These are phyloP conservation scores for Karstenula rhodostoma DNA, from an alignment of 2,329 filamentous ascomycete genomes.

Conservation along the genomic window DNA sequence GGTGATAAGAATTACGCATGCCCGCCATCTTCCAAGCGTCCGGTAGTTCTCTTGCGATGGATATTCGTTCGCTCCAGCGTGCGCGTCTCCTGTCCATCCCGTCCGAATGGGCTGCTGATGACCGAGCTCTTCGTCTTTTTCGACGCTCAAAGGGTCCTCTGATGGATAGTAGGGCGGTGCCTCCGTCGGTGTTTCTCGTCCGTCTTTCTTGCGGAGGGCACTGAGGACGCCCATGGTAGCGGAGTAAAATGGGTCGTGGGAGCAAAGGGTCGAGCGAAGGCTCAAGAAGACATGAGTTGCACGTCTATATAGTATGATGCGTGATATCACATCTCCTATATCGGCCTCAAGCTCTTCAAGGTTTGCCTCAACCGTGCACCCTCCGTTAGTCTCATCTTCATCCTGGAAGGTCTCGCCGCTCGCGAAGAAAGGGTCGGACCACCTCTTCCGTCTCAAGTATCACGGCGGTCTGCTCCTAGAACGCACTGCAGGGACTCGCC, in stretches of 20 bases:
- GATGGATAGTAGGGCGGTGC: conserved; percentile 26
- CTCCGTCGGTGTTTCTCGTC: conserved; percentile 19
- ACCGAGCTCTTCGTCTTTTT: conserved; percentile 31
- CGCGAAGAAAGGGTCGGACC: conserved; percentile 20
- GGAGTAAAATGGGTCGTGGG: background rate
- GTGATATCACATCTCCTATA: conserved; percentile 31
- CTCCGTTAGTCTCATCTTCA: conserved; percentile 36
- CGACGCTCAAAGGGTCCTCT: conserved; percentile 28
- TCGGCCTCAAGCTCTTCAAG: conserved; percentile 28
- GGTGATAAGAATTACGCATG: conserved; percentile 41
- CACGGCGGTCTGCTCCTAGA: conserved; percentile 14
- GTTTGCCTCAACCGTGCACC: conserved; percentile 29
- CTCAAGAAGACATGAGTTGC: conserved; percentile 14
- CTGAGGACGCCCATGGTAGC: conserved; percentile 36
- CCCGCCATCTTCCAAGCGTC: conserved; percentile 18
- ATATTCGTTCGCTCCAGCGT: conserved; percentile 32
- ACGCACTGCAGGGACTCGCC: conserved; percentile 13
- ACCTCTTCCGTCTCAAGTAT: background rate
- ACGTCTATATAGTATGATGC: conserved; percentile 27
- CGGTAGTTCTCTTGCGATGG: conserved; percentile 15
- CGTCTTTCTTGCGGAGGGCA: conserved; percentile 34
- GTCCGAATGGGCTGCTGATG: conserved; percentile 36
- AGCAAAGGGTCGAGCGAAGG: conserved; percentile 5
- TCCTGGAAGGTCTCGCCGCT: conserved; percentile 30
- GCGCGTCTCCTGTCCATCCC: conserved; percentile 34